phyloP scores from a whole-genome alignment of 345 rosid species.

The Eucalyptus curtisii region DNA sequence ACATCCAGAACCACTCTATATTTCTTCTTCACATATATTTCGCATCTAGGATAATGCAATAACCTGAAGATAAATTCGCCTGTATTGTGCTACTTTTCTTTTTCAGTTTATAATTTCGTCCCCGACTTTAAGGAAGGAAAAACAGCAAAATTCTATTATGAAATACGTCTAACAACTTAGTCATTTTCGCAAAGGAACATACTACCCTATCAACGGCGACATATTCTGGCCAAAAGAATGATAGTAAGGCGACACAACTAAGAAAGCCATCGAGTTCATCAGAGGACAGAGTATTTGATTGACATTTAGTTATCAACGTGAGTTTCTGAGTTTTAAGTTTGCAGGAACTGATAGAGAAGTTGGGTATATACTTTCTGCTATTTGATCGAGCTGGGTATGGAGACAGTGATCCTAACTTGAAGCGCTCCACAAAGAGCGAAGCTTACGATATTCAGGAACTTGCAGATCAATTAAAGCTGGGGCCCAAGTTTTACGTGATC shows the following conservation, averaged over 20 bases:
- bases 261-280: background rate
- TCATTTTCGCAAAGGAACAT: background rate
- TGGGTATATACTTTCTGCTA: constrained; percentile 53
- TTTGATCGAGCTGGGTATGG: constrained; percentile 93
- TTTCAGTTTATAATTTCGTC: background rate
- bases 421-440: constrained; percentile 62
- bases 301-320: background rate
- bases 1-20: background rate
- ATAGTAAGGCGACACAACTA: background rate
- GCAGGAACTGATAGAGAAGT: constrained; percentile 61
- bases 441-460: constrained; percentile 69
- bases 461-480: constrained; percentile 58
- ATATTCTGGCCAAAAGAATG: background rate
- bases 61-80: background rate
- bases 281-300: background rate
- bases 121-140: background rate
- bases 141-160: background rate
- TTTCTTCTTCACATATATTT: background rate
- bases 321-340: constrained; percentile 18
- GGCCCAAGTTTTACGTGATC: constrained; percentile 59
- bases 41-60: background rate
- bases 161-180: background rate
- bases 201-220: background rate
- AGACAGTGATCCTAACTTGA: constrained; percentile 69
- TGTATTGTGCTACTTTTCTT: background rate